Evolutionary conservation across 352 stramenopile genomes (phyloP).

Genomic region (Globisporangium spinosum): DNA sequence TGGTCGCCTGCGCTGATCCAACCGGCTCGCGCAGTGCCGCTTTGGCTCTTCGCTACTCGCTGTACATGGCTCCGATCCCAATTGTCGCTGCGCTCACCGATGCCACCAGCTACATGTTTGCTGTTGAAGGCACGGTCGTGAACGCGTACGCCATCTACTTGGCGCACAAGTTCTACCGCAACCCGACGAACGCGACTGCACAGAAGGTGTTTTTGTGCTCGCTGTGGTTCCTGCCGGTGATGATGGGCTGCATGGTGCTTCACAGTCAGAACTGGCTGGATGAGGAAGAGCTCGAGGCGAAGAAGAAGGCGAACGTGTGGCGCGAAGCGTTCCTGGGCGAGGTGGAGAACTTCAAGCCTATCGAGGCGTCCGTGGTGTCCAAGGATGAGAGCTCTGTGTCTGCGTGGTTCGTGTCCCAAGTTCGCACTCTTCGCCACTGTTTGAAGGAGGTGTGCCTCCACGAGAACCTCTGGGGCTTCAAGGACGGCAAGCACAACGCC

Average conservation of each 20-base stretch:
- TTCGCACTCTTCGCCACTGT: constrained; percentile 58
- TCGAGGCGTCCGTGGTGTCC: constrained; percentile 28
- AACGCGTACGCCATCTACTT: constrained; percentile 96
- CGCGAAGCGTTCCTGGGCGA: constrained; percentile 72
- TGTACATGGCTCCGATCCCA: constrained; percentile 93
- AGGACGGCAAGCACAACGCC: constrained; percentile 64
- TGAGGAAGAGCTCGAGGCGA: constrained; percentile 59
- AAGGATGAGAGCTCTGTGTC: constrained; percentile 55
- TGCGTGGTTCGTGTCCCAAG: constrained; percentile 54
- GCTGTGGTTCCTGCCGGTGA: constrained; percentile 97
- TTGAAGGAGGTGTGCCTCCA: constrained; percentile 83
- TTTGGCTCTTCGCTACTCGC: constrained; percentile 93
- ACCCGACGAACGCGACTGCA: constrained; percentile 93
- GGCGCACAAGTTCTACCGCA: constrained; percentile 93
- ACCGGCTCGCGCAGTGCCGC: constrained; percentile 90
- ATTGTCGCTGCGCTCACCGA: constrained; percentile 89
- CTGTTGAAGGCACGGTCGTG: constrained; percentile 93
- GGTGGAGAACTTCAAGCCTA: constrained; percentile 57
- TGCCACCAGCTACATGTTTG: constrained; percentile 99
- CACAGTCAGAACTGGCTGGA: constrained; percentile 92
- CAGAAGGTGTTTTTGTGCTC: constrained; percentile 96
- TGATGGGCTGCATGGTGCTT: constrained; percentile 97
- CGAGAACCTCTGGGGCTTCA: constrained; percentile 79
- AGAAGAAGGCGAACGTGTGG: constrained; percentile 55
- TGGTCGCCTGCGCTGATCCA: constrained; percentile 92